Evolutionary conservation across 371 early-diverging fungal species (phyloP).

Genomic region (Dichotomocladium elegans): DNA sequence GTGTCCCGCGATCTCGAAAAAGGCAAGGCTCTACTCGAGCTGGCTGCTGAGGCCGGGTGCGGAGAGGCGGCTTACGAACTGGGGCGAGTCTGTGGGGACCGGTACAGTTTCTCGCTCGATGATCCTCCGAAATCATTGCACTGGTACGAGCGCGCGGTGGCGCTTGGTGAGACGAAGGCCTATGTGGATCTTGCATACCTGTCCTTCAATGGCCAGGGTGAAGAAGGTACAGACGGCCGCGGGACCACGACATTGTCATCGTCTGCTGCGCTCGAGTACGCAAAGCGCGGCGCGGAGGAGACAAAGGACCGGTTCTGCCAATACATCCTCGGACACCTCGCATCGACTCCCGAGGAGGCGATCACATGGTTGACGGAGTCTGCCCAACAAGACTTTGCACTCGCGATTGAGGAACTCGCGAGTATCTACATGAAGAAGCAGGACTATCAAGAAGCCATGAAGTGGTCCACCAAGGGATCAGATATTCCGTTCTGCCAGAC

Average conservation of each 20-base stretch:
- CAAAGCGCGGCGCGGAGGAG: conserved; percentile 25
- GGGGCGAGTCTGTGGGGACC: conserved; percentile 39
- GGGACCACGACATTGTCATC: no score
- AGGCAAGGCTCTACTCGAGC: conserved; percentile 20
- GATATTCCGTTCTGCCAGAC: conserved; percentile 38
- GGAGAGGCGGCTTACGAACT: conserved; percentile 40
- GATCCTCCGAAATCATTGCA: conserved; percentile 21
- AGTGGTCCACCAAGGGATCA: conserved; percentile 20
- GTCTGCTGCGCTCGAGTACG: conserved; percentile 26
- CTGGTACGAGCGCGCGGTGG: conserved; percentile 36
- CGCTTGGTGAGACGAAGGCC: conserved; percentile 33
- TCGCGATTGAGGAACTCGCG: conserved; percentile 38
- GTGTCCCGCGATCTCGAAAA: conserved; percentile 15
- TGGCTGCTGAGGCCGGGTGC: conserved; percentile 24
- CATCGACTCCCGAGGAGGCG: conserved; percentile 25
- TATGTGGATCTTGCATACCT: conserved; percentile 40
- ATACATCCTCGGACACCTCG: conserved; percentile 37
- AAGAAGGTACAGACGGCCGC: conserved; percentile 16
- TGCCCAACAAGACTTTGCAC: conserved; percentile 36
- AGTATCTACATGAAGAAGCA: conserved; percentile 26
- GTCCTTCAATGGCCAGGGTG: conserved; percentile 24
- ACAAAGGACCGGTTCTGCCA: conserved; percentile 42
- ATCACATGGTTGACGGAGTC: conserved; percentile 31
- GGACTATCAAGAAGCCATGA: conserved; percentile 26
- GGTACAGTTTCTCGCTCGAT: conserved; percentile 31